phyloP scores from a whole-genome alignment of 2,329 filamentous ascomycete genomes.

The Coniochaeta ligniaria region DNA sequence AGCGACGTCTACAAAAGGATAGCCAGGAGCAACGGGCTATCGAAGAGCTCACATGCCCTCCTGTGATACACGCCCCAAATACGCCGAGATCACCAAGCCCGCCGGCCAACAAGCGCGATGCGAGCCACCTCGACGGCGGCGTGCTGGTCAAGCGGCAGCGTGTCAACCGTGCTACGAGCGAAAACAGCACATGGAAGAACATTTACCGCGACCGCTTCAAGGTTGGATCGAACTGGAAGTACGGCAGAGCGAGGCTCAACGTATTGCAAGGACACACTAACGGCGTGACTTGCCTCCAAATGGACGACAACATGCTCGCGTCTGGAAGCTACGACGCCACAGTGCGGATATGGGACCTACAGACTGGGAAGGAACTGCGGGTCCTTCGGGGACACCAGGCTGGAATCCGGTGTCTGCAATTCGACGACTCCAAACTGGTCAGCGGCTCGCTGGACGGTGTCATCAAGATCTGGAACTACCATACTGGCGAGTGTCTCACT shows the following conservation, averaged over 20 bases:
- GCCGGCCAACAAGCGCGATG: conserved; percentile 23
- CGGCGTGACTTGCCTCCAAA: conserved; percentile 61
- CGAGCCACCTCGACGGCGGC: conserved; percentile 18
- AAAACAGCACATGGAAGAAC: conserved; percentile 66
- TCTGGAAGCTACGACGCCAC: conserved; percentile 94
- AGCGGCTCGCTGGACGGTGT: conserved; percentile 82
- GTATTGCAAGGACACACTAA: conserved; percentile 82
- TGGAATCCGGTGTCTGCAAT: conserved; percentile 83
- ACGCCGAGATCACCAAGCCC: conserved; percentile 13
- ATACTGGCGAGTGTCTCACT: conserved; percentile 77
- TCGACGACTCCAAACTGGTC: conserved; percentile 85
- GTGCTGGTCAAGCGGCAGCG: conserved; percentile 26
- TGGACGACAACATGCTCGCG: conserved; percentile 85
- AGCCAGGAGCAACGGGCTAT: conserved; percentile 15
- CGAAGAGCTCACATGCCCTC: conserved; percentile 16
- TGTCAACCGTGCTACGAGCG: conserved; percentile 12
- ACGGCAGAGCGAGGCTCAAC: conserved; percentile 78
- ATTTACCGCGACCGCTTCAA: conserved; percentile 92
- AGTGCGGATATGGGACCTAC: conserved; percentile 93
- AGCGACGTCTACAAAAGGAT: conserved; percentile 58
- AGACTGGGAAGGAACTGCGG: conserved; percentile 79
- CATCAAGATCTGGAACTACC: conserved; percentile 95
- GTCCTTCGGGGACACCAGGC: conserved; percentile 76
- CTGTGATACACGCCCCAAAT: conserved; percentile 18
- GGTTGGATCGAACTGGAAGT: conserved; percentile 96